Evolutionary conservation across 768 basidiomycete species (phyloP).

Genomic region (Termitomyces sp.): DNA sequence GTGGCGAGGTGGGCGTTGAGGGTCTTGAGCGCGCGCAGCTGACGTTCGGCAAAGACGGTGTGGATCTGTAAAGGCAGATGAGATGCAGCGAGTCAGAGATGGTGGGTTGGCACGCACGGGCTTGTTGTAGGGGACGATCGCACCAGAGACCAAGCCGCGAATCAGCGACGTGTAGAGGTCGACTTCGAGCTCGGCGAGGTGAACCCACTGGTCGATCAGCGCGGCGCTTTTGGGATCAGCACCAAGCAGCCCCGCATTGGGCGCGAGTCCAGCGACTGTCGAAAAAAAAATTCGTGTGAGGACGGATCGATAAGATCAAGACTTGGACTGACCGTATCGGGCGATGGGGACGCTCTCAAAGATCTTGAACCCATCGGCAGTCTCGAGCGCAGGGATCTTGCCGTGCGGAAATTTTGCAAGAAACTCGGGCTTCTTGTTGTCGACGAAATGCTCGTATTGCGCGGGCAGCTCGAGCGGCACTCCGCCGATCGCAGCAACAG

Average conservation of each 20-base stretch:
- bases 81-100: too few relatives aligned
- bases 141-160: conserved; percentile 36
- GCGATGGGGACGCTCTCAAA: conserved; percentile 80
- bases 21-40: conserved; percentile 52
- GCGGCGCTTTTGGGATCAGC: conserved; percentile 59
- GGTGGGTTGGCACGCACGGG: conserved; percentile 60
- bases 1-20: conserved; percentile 70
- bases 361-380: conserved; percentile 69
- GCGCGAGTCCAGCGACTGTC: conserved; percentile 69
- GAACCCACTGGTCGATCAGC: conserved; percentile 80
- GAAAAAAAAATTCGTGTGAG: not conserved
- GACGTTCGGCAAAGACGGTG: conserved; percentile 44
- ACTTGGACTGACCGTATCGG: conserved; percentile 69
- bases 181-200: conserved; percentile 68
- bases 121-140: conserved; percentile 72
- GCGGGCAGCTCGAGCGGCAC: conserved; percentile 49
- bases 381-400: conserved; percentile 83
- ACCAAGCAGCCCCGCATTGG: conserved; percentile 78
- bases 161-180: conserved; percentile 30
- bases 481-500: conserved; percentile 55
- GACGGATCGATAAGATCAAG: conserved; percentile 27
- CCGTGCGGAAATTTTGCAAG: conserved; percentile 70
- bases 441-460: conserved; percentile 52
- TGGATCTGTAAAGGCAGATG: conserved; percentile 59
- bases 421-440: conserved; percentile 70